Conservation (phyloP, 108 stramenopile genomes). For the Cylindrotheca closterium region DNA sequence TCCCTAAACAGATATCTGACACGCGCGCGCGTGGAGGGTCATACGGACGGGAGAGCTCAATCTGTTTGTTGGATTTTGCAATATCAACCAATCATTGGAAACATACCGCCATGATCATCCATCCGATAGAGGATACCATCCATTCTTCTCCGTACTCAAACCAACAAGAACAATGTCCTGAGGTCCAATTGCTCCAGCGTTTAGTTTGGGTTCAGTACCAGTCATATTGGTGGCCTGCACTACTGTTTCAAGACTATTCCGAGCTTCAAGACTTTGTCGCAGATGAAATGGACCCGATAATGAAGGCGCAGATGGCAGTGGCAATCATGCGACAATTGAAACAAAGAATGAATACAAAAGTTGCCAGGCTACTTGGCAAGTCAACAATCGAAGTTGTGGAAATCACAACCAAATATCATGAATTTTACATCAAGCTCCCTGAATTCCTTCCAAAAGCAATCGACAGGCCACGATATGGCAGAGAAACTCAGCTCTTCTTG, state of each 20-base stretch:
- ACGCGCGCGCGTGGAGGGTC: no score
- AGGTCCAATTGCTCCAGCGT: constrained; percentile 25
- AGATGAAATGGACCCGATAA: constrained; percentile 23
- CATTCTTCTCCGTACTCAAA: no score
- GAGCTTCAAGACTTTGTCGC: constrained; percentile 28
- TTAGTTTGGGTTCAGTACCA: constrained; percentile 37
- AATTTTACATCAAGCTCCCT: constrained; percentile 35
- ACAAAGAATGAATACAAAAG: constrained; percentile 15
- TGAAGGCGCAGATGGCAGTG: constrained; percentile 39
- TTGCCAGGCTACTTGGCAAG: constrained; percentile 29
- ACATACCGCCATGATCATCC: no score
- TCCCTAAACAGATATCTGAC: no score
- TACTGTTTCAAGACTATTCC: constrained; percentile 26
- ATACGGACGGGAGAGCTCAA: no score
- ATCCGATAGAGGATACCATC: no score
- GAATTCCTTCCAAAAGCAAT: constrained; percentile 30
- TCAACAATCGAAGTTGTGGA: constrained; percentile 32
- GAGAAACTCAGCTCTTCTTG: constrained; percentile 18
- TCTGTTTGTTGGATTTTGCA: no score
- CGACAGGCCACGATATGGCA: not conserved
- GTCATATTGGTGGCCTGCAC: constrained; percentile 33
- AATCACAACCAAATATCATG: constrained; percentile 19
- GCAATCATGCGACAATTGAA: constrained; percentile 28
- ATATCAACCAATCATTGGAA: no score
- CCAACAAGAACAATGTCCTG: constrained; percentile 12